Evolutionary conservation across 192 early-diverging fungal genomes (phyloP).

Genomic region (Dissophora ornata): DNA sequence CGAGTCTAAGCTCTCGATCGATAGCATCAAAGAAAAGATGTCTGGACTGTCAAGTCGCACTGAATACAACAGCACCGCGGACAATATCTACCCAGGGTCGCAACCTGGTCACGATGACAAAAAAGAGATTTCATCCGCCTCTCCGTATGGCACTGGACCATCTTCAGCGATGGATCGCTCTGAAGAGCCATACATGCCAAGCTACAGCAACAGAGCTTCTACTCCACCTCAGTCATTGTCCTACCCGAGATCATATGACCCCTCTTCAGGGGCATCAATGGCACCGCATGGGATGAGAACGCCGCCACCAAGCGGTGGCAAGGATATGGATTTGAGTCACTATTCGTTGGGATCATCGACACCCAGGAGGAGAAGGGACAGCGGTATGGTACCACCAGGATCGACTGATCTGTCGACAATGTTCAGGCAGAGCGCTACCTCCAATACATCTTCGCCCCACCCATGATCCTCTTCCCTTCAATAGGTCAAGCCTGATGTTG

Average conservation of each 20-base stretch:
- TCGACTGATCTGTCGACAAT: constrained; percentile 18
- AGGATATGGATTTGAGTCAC: constrained; percentile 20
- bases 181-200: constrained; percentile 1
- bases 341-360: constrained; percentile 12
- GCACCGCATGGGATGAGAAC: constrained; percentile 40
- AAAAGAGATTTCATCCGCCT: constrained; percentile 17
- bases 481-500: too few species aligned
- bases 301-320: constrained; percentile 46
- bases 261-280: not conserved
- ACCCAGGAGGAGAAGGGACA: constrained; percentile 14
- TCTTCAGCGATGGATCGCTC: not conserved
- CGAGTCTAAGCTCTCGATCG: constrained; percentile 1
- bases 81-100: constrained; percentile 24
- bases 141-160: not conserved
- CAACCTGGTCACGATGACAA: constrained; percentile 27
- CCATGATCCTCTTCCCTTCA: not conserved
- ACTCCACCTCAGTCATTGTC: constrained; percentile 13
- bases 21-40: constrained; percentile 6
- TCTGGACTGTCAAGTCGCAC: constrained; percentile 7
- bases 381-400: constrained; percentile 15
- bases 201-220: constrained; percentile 4
- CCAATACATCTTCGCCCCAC: constrained; percentile 3
- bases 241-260: constrained; percentile 5
- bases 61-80: constrained; percentile 18
- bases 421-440: constrained; percentile 8